Evolutionary conservation across 805 yeast genomes (phyloP).

Genomic region (Wickerhamiella azymoides): DNA sequence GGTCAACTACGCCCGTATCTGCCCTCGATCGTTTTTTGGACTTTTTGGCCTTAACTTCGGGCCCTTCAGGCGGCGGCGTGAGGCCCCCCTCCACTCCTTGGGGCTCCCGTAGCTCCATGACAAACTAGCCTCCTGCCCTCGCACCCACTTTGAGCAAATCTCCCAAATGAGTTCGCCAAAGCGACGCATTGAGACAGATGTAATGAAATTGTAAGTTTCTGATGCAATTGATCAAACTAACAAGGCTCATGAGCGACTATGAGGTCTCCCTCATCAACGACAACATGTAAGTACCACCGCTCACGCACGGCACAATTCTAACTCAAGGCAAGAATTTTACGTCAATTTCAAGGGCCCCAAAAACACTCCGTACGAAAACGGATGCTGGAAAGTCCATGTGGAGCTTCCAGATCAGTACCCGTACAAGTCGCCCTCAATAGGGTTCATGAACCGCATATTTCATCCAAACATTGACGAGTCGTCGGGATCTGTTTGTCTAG

Average conservation of each 20-base stretch:
- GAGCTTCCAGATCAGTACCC: slow-evolving; percentile 94
- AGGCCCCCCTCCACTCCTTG: slow-evolving; percentile 8
- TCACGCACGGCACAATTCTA: background rate
- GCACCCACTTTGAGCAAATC: too few species aligned
- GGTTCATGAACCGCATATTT: slow-evolving; percentile 77
- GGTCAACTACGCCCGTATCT: background rate
- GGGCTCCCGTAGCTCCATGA: slow-evolving; percentile 11
- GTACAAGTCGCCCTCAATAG: slow-evolving; percentile 89
- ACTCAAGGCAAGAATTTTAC: slow-evolving; percentile 56
- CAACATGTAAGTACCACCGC: slow-evolving; percentile 32
- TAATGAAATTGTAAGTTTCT: slow-evolving; percentile 66
- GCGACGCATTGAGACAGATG: slow-evolving; percentile 84
- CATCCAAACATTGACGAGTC: slow-evolving; percentile 93
- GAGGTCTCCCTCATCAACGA: slow-evolving; percentile 75
- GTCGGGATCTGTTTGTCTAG: slow-evolving; percentile 82
- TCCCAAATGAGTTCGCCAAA: slow-evolving; percentile 37
- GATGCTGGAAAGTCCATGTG: slow-evolving; percentile 81
- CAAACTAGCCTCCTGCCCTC: background rate
- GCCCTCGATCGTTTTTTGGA: background rate
- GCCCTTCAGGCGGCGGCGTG: slow-evolving; percentile 1
- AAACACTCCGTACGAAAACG: slow-evolving; percentile 79
- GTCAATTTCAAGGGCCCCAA: slow-evolving; percentile 79
- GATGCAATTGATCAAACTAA: background rate
- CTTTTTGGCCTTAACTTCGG: background rate
- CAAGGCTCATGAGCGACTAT: slow-evolving; percentile 73